Evolutionary conservation across 257 asterid species (phyloP).

Genomic region (Solanum sejunctum): DNA sequence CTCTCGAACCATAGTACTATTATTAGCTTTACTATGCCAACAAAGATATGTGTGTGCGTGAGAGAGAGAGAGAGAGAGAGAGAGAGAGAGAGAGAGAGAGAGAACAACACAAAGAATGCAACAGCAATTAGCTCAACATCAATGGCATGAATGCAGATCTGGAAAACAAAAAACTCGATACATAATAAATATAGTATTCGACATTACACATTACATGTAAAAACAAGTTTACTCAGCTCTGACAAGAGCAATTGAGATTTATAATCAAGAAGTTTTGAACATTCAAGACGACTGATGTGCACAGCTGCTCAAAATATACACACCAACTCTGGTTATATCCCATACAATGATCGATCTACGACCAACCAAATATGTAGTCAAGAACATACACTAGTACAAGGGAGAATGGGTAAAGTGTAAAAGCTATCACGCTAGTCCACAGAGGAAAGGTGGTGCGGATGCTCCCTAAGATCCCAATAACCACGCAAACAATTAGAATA

Average conservation of each 20-base stretch:
- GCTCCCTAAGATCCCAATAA: slow-evolving; percentile 76
- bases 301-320: neutral
- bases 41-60: neutral
- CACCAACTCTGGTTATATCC: neutral
- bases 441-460: slow-evolving; percentile 67
- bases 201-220: neutral
- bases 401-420: slow-evolving; percentile 66
- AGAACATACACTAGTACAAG: slow-evolving; percentile 79
- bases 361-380: slow-evolving; percentile 79
- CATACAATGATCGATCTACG: slow-evolving; percentile 17
- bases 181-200: neutral
- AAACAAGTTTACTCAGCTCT: neutral
- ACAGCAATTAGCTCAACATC: neutral
- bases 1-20: neutral
- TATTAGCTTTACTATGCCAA: neutral
- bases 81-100: neutral
- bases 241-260: neutral
- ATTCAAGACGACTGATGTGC: neutral
- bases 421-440: slow-evolving; percentile 68
- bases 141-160: neutral
- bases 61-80: neutral
- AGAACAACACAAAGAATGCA: neutral
- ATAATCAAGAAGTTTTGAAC: neutral
- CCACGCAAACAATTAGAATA: slow-evolving; percentile 69
- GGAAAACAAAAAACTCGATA: neutral